Evolutionary conservation across 495 filamentous ascomycete species (phyloP).

Genomic region (Oleoguttula mirabilis): DNA sequence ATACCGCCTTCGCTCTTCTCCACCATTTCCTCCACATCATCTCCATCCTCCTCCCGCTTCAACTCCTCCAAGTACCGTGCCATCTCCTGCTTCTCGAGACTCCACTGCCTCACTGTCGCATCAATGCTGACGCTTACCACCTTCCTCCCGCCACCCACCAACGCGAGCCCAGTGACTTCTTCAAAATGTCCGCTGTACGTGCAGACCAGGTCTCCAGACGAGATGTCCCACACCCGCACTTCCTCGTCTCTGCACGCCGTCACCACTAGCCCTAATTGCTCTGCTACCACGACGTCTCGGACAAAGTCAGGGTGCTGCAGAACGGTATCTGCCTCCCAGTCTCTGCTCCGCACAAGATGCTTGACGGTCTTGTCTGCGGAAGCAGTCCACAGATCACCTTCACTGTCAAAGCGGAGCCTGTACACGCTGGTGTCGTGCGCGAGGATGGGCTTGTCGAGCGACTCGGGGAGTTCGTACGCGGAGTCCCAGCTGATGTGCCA

Average conservation of each 20-base stretch:
- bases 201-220: constrained; percentile 62
- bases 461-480: constrained; percentile 17
- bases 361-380: constrained; percentile 76
- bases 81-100: constrained; percentile 51
- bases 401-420: constrained; percentile 51
- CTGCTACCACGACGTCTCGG: constrained; percentile 60
- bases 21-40: constrained; percentile 22
- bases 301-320: constrained; percentile 82
- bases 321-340: constrained; percentile 56
- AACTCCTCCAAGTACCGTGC: constrained; percentile 36
- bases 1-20: constrained; percentile 36
- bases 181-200: constrained; percentile 80
- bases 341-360: constrained; percentile 52
- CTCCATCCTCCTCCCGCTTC: constrained; percentile 39
- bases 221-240: constrained; percentile 75
- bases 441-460: constrained; percentile 44
- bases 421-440: constrained; percentile 88
- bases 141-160: constrained; percentile 43
- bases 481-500: constrained; percentile 41
- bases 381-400: constrained; percentile 77
- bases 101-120: constrained; percentile 75
- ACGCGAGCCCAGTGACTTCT: constrained; percentile 69
- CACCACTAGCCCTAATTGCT: constrained; percentile 65
- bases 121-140: constrained; percentile 80
- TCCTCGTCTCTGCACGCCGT: constrained; percentile 88